phyloP scores from a whole-genome alignment of 176 grass and related monocot genomes.

The Oryza australiensis region DNA sequence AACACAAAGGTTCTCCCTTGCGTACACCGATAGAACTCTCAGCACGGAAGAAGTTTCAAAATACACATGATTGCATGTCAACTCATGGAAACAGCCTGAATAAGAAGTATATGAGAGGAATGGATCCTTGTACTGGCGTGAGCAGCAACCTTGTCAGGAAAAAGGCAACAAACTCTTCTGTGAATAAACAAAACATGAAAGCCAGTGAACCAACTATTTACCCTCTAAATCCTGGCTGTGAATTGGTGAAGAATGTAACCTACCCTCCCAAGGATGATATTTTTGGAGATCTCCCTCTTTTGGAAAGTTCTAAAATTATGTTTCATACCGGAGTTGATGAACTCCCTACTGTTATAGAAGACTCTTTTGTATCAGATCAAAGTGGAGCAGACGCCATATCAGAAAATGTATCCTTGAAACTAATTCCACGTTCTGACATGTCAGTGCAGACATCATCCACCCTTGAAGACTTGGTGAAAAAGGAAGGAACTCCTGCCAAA shows the following conservation, averaged over 20 bases:
- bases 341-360: constrained; percentile 53
- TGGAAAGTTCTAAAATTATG: constrained; percentile 52
- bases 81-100: constrained; percentile 36
- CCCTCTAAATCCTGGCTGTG: constrained; percentile 27
- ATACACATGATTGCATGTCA: constrained; percentile 27
- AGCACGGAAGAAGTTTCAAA: constrained; percentile 33
- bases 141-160: constrained; percentile 27
- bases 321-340: constrained; percentile 51
- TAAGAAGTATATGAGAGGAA: constrained; percentile 14
- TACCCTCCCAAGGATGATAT: constrained; percentile 52
- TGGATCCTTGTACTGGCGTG: constrained; percentile 8
- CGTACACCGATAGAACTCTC: constrained; percentile 29
- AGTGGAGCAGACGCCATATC: constrained; percentile 39
- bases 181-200: constrained; percentile 28
- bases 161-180: constrained; percentile 22
- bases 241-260: constrained; percentile 36
- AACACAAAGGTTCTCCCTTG: constrained; percentile 30
- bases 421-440: constrained; percentile 37
- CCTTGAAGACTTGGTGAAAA: constrained; percentile 34
- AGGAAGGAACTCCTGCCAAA: constrained; percentile 6
- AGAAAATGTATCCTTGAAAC: constrained; percentile 33
- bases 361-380: constrained; percentile 45
- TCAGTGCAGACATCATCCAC: constrained; percentile 9
- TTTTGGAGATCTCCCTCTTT: constrained; percentile 64
- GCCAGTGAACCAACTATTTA: constrained; percentile 21